These are phyloP conservation scores for Neodidymelliopsis sp. DNA, from an alignment of 2,329 filamentous ascomycete species.

Conservation along the genomic window DNA sequence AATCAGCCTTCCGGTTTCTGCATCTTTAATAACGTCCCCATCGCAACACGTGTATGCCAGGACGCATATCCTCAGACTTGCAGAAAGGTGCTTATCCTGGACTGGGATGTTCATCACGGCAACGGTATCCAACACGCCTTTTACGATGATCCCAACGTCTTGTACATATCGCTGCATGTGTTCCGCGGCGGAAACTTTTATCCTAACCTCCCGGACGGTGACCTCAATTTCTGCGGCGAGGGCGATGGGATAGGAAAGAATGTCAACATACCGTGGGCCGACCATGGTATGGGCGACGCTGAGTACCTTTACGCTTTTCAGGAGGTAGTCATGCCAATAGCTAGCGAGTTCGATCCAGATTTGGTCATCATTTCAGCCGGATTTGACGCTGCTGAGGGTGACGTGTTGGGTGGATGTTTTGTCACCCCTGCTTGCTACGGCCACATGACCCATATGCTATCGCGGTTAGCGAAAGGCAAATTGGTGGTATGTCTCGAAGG, in stretches of 20 bases:
- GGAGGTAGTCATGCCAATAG: slow-evolving; percentile 94
- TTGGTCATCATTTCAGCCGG: slow-evolving; percentile 94
- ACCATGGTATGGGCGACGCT: slow-evolving; percentile 85
- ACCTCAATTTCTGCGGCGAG: slow-evolving; percentile 66
- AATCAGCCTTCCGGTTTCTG: slow-evolving; percentile 92
- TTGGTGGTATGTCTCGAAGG: slow-evolving; percentile 93
- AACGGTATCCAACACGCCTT: slow-evolving; percentile 98
- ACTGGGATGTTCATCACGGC: slow-evolving; percentile 83
- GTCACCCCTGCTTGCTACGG: slow-evolving; percentile 92
- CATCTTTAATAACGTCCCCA: slow-evolving; percentile 96
- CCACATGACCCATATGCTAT: slow-evolving; percentile 99
- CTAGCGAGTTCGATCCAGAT: slow-evolving; percentile 90
- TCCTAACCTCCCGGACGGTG: slow-evolving; percentile 68
- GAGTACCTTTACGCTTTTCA: slow-evolving; percentile 98
- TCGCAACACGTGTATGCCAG: slow-evolving; percentile 89
- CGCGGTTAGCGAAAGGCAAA: slow-evolving; percentile 89
- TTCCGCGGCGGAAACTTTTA: slow-evolving; percentile 87
- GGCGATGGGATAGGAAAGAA: slow-evolving; percentile 68
- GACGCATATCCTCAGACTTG: slow-evolving; percentile 79
- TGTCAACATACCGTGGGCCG: slow-evolving; percentile 74
- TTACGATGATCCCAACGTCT: slow-evolving; percentile 90
- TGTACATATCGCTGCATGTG: slow-evolving; percentile 95
- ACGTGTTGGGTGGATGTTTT: slow-evolving; percentile 90
- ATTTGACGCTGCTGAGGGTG: slow-evolving; percentile 93
- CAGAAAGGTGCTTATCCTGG: slow-evolving; percentile 88